Evolutionary conservation across 1,284 basidiomycete genomes (phyloP), one percentile per base, ranked within the genome.

Genomic region (Flammula alnicola): DNA sequence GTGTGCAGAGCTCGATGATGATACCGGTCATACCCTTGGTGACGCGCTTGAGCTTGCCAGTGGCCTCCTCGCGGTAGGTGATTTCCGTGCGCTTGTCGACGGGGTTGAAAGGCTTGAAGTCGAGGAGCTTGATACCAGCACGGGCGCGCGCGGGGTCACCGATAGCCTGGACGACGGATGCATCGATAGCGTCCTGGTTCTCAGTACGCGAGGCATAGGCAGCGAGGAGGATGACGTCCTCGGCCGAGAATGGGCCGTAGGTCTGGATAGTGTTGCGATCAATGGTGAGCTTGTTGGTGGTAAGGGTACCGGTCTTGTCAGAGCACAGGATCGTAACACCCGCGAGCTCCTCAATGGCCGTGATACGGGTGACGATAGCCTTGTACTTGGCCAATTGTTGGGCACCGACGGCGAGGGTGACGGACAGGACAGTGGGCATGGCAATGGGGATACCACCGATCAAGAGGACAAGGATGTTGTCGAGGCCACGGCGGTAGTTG

Each of bases 101-200:
- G 51, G 96, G 95, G 83, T 98, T 96, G 85, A 98, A 98, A 16
- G 96, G 95, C 80, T 96, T 98, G 84, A 99, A 99, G 76, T 98
- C 94, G 67, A 98, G 80, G 49, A 98, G 85, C 71, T 92, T 94
- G 78, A 98, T 97, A 45, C 95, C 95, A 51, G 81, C 82, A 61
- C 95, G 95, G 54, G 95, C 94, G 56, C 81, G 80, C 35, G 71
- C 40, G 5, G 84, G 64, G 69, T 93, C 89, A 48, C 86, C 84
- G 50, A 96, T 78, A 49, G 93, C 88, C 52, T 80, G 76, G 47
- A 95, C 89, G 58, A 97, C 91, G 61, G 91, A 94, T 27, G 80
- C 72, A 72, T 98, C 95, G 63, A 98, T 98, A 52, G 95, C 94
- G 65, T 98, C 96, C 81, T 95, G 93, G 81, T 98, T 98, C 84